Conservation (phyloP, 2,329 filamentous ascomycete genomes). For the Aspergillus quadricinctus region DNA sequence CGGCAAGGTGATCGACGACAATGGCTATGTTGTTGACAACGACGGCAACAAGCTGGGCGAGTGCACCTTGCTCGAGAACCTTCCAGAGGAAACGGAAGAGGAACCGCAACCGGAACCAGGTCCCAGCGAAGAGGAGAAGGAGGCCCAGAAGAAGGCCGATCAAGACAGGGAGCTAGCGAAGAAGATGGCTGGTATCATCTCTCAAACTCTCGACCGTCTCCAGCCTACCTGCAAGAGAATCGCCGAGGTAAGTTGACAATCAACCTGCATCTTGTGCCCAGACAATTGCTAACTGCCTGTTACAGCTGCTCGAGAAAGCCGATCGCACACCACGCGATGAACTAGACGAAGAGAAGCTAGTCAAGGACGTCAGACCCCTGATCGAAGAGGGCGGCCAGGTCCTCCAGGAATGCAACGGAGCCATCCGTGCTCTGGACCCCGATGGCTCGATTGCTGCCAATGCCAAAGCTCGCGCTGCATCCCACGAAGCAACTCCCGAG, state of each 20-base stretch:
- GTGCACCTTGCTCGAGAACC: conserved; percentile 58
- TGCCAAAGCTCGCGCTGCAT: conserved; percentile 74
- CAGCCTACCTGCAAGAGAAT: conserved; percentile 84
- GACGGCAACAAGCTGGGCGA: conserved; percentile 62
- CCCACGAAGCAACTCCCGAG: conserved; percentile 72
- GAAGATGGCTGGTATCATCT: conserved; percentile 68
- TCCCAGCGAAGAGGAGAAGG: conserved; percentile 40
- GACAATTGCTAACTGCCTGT: conserved; percentile 7
- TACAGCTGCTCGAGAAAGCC: conserved; percentile 69
- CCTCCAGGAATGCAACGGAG: conserved; percentile 79
- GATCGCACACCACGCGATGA: conserved; percentile 80
- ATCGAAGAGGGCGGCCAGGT: conserved; percentile 82
- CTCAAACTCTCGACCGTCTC: conserved; percentile 76
- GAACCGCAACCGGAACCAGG: conserved; percentile 32
- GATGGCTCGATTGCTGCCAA: conserved; percentile 80
- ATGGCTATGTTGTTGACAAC: conserved; percentile 54
- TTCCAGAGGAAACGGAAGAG: conserved; percentile 42
- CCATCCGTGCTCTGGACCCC: conserved; percentile 82
- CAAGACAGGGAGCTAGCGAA: conserved; percentile 72
- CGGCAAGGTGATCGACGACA: conserved; percentile 44
- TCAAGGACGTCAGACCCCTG: conserved; percentile 79
- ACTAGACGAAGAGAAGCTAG: conserved; percentile 82
- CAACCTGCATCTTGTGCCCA: background rate
- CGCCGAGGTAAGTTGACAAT: conserved; percentile 56
- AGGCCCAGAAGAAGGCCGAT: conserved; percentile 58